Conservation (phyloP, 371 early-diverging fungal species). For the Rhizomucor miehei region DNA sequence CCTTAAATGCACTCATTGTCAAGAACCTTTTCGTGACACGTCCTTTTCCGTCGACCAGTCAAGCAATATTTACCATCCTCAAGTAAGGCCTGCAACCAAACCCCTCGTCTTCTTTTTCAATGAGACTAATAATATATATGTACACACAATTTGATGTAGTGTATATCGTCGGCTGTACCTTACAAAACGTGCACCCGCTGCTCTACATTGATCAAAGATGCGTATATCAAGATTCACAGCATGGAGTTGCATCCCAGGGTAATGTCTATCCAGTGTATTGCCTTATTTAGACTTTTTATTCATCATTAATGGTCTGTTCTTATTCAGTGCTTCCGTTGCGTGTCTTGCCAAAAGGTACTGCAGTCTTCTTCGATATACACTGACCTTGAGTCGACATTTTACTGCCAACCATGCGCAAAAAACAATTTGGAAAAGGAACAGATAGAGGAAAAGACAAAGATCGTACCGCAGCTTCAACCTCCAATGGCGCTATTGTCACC, state of each 20-base stretch:
- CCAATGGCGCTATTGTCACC: slow-evolving; percentile 6
- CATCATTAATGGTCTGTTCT: too few species aligned
- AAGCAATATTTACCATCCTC: slow-evolving; percentile 31
- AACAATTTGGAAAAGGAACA: slow-evolving; percentile 4
- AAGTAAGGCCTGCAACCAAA: slow-evolving; percentile 16
- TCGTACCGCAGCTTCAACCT: slow-evolving; percentile 34
- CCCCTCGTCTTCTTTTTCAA: too few species aligned
- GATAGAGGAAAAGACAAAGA: slow-evolving; percentile 20
- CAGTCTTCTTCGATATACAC: slow-evolving; percentile 31
- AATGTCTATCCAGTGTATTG: not conserved
- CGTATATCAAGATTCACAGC: slow-evolving; percentile 21
- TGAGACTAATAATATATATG: too few species aligned
- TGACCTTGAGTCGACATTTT: slow-evolving; percentile 18
- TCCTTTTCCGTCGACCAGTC: slow-evolving; percentile 26
- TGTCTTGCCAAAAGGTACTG: slow-evolving; percentile 27
- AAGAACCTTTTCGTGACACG: slow-evolving; percentile 25
- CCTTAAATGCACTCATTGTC: slow-evolving; percentile 30
- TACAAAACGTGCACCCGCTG: slow-evolving; percentile 18
- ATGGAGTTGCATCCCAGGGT: slow-evolving; percentile 25
- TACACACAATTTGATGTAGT: not conserved
- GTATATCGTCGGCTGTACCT: not conserved
- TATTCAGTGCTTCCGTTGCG: slow-evolving; percentile 39
- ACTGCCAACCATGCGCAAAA: slow-evolving; percentile 27
- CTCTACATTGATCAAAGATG: slow-evolving; percentile 18
- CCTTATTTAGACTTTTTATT: not conserved